Base-by-base conservation (phyloP, 2,329 filamentous ascomycete species). In the Pseudocercospora ulei region DNA sequence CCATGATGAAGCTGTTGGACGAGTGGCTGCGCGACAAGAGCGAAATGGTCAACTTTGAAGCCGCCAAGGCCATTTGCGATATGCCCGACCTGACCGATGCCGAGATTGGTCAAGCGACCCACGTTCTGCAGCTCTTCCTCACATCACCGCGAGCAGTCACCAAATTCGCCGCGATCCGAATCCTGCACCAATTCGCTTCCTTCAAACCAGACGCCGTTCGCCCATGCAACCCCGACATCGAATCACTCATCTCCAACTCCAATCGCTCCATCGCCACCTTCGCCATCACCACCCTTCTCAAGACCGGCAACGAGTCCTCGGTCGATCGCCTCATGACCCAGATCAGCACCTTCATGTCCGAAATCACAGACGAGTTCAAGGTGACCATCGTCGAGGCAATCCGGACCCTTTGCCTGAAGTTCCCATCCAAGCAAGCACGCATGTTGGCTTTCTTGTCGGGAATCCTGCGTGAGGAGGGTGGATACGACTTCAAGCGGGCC, bases 381-480 rank as follows among this genome's bases (percentile, higher is more conserved):
- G 94, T 98, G 52, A 98, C 90, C n/a, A 94, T 98, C 56, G 88
- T 98, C 27, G 90, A 98, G 64, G 90, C 90, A 26, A 95, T 98
- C 58, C 82, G 90, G 45, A 96, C 90, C 3, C 69, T 98, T 25
- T 96, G 88, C 62, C 71, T 98, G 53, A 98, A 98, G 67, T 98
- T 98, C 68, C 90, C 90, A 20, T 87, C 76, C 67, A 98, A 98
- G 68, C 90, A 98, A 66, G 88, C 88, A 30, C 87, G 86, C 47
- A 96, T 98, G 87, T 78, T 98, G 36, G 78, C 84, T 35, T 98
- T 98, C 76, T 75, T 98, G 31, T 94, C 88, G 57, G 84, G 87
- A n/a, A 94, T 96, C 42, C 70, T 98, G 36, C 78, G 90, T 17
- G 90, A 98, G 54, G 90, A 98, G 65, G 90, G 90, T 52, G 90